Base-by-base conservation (phyloP, 345 rosid species). In the Eucalyptus lansdowneana region DNA sequence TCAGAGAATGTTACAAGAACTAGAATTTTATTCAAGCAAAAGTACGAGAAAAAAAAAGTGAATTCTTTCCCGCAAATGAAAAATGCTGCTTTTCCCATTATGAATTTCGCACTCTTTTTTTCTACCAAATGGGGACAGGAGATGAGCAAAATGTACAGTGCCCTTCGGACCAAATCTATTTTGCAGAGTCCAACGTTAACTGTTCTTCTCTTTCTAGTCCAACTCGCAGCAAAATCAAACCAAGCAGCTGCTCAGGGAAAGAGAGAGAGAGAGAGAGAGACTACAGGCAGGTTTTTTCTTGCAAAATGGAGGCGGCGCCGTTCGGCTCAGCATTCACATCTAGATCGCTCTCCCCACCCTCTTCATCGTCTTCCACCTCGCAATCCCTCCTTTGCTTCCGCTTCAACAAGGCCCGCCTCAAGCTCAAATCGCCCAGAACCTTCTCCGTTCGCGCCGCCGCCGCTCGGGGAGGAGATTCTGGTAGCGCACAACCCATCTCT, bases 381-480 rank as follows among this genome's bases (percentile, higher is more conserved):
- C 90, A 89, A 80, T 91, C 95, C 86, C 72, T 91, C 53, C 53
- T 94, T 27, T 89, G 90, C 25, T 76, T 40, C 17, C 90, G 89
- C 49, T 90, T 50, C 58, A 88, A 86, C 91, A 88, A 16, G 34
- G 31, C 45, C 56, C 83, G 90, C 65, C 91, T 90, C 88, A 94
- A 96, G 86, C 89, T 93, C 91, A 94, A 92, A 87, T 92, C 94
- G 3, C 90, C 83, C 15, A 25, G 92, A 80, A 89, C 92, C 88
- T 88, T 96, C 93, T 87, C 95, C 29, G 90, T 96, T 58, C 94
- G 96, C 56, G 94, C 98, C 88, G 91, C 98, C 87, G 92, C 96
- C 58, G 24, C 62, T 49, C 31, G 60, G 42, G 87, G 90, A 87
- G 89, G 94, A 9, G 96, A 94, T 91, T 93, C 97, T 14, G 97